A percentile compares a stretch with the other conserved stretches of the same genome.
Evolutionary conservation across 805 yeast species (phyloP).

Genomic region (Priceomyces melissophilus): DNA sequence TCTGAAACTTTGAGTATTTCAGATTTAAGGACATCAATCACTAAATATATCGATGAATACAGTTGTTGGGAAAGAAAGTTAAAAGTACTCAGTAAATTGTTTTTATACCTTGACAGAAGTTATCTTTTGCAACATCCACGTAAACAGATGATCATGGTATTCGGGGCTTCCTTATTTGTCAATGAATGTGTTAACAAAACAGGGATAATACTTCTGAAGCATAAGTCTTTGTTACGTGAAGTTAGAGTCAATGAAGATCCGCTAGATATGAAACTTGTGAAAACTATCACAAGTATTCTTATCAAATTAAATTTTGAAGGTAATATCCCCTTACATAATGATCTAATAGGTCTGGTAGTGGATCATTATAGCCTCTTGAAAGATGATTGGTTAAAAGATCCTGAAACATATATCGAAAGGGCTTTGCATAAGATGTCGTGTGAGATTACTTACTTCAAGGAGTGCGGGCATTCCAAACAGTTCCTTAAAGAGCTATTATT

Average conservation of each 20-base stretch:
- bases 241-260: conserved; percentile 7
- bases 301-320: conserved; percentile 18
- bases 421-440: conserved; percentile 12
- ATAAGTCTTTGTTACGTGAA: conserved; percentile 8
- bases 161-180: conserved; percentile 21
- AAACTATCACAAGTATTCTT: conserved; percentile 15
- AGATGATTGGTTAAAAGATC: conserved; percentile 14
- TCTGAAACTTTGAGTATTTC: conserved; percentile 3
- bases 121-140: conserved; percentile 32
- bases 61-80: conserved; percentile 24
- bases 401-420: conserved; percentile 12
- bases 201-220: conserved; percentile 8
- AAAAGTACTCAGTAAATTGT: conserved; percentile 23
- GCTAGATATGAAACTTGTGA: conserved; percentile 5
- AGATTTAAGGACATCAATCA: conserved; percentile 5
- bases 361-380: conserved; percentile 14
- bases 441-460: conserved; percentile 18
- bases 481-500: conserved; percentile 17
- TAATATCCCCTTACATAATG: conserved; percentile 11
- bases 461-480: conserved; percentile 13
- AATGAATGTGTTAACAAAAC: conserved; percentile 10
- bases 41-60: conserved; percentile 13
- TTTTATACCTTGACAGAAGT: conserved; percentile 33
- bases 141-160: conserved; percentile 22
- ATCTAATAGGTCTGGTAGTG: conserved; percentile 11